Evolutionary conservation across 805 yeast species (phyloP).

Genomic region (Dipodascopsis uninucleata): DNA sequence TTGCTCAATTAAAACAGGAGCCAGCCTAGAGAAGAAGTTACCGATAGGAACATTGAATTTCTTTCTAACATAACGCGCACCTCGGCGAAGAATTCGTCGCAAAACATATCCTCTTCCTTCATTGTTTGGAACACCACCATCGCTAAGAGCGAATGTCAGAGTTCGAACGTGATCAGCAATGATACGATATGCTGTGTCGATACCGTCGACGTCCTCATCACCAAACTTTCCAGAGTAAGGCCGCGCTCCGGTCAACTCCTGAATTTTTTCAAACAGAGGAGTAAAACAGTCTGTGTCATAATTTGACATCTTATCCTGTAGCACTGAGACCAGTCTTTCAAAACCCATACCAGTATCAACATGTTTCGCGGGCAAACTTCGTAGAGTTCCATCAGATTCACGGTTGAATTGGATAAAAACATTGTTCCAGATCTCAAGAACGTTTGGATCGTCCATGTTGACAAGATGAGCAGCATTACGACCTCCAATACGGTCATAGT

Average conservation of each 20-base stretch:
- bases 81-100: slow-evolving; percentile 96
- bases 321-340: slow-evolving; percentile 90
- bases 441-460: slow-evolving; percentile 97
- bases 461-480: slow-evolving; percentile 90
- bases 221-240: slow-evolving; percentile 92
- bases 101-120: slow-evolving; percentile 98
- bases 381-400: slow-evolving; percentile 78
- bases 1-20: slow-evolving; percentile 89
- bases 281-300: slow-evolving; percentile 96
- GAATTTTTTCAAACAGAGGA: slow-evolving; percentile 81
- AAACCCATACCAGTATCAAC: slow-evolving; percentile 99
- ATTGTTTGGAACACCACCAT: slow-evolving; percentile 99
- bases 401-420: slow-evolving; percentile 97
- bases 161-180: slow-evolving; percentile 98
- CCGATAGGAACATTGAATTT: slow-evolving; percentile 96
- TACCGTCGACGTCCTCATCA: slow-evolving; percentile 80
- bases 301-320: slow-evolving; percentile 87
- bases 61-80: slow-evolving; percentile 94
- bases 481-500: slow-evolving; percentile 97
- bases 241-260: slow-evolving; percentile 90
- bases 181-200: slow-evolving; percentile 97
- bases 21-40: slow-evolving; percentile 82
- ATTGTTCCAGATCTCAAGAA: slow-evolving; percentile 94
- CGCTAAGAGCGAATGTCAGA: slow-evolving; percentile 89
- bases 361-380: slow-evolving; percentile 87